Base-by-base conservation (phyloP, 2,329 filamentous ascomycete genomes). In the Ramichloridium luteum region DNA sequence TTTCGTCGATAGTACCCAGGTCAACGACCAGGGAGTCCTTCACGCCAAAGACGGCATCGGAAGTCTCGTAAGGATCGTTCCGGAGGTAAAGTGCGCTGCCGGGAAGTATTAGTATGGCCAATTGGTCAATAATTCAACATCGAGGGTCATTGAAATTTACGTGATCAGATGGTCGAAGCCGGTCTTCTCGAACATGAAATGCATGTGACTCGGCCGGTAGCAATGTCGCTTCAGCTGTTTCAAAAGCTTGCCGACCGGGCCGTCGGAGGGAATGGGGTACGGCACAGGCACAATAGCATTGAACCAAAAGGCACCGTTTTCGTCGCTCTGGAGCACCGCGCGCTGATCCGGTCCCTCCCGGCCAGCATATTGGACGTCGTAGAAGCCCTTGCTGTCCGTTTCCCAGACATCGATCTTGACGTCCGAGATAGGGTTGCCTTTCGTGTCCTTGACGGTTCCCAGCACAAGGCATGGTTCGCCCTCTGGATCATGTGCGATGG, bases 331-430 rank as follows among this genome's bases (percentile, higher is more conserved):
- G 64, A 84, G 68, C 35, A 88, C 67, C 35, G 78, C 80, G 25
- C 82, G 65, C 28, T 82, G 80, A 59, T 83, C 79, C 0, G 80
- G 78, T 2, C 63, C 67, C 5, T 66, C 56, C 3, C 75, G 64
- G 25, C 72, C 70, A 0, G 70, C 62, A 52, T 84, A 76, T 57
- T 90, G 81, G 38, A 88, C 80, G 50, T 90, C 82, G 52, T 90
- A 90, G 48, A 77, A 73, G 6, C 82, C 82, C n/a, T 72, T 72
- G 36, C 70, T 76, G 53, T 88, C 82, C 6, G 81, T 84, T 59
- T 88, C 81, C 82, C 82, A 90, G 42, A 90, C 77, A 54, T 90
- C 81, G 39, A 88, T 69, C 51, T 76, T 81, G 16, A 77, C 80
- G 28, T 64, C 72, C 2, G 59, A 40, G 16, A 90, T 62, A 0